Conservation (phyloP, 352 stramenopile genomes). For the Phytopythium oedochilum region DNA sequence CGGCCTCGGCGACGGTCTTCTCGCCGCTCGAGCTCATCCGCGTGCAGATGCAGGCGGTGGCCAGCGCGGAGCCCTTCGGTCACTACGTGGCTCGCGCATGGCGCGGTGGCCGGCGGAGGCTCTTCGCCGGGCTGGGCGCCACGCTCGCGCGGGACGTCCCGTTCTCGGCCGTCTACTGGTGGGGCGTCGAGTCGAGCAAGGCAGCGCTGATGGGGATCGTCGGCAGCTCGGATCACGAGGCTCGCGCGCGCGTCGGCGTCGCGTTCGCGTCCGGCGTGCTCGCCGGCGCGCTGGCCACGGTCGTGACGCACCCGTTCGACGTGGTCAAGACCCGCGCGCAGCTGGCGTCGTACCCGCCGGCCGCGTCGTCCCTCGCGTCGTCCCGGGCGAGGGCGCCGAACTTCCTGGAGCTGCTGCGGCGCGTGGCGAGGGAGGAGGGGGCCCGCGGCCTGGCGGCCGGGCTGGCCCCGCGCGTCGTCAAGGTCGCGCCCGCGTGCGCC, state of each 20-base stretch:
- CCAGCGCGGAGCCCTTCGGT: conserved; percentile 46
- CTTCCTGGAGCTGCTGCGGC: conserved; percentile 36
- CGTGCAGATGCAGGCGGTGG: conserved; percentile 78
- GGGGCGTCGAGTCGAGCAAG: conserved; percentile 86
- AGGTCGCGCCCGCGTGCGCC: conserved; percentile 69
- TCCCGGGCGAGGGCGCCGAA: conserved; percentile 7
- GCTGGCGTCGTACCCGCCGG: conserved; percentile 45
- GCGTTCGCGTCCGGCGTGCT: conserved; percentile 83
- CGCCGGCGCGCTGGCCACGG: conserved; percentile 81
- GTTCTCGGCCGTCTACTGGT: conserved; percentile 94
- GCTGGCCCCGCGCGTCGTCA: conserved; percentile 50
- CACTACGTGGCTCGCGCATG: conserved; percentile 35
- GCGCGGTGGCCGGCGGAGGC: conserved; percentile 28
- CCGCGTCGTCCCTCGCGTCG: conserved; percentile 2
- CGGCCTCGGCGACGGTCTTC: conserved; percentile 61
- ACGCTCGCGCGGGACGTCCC: conserved; percentile 94
- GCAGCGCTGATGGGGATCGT: conserved; percentile 26
- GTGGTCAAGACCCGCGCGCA: conserved; percentile 93
- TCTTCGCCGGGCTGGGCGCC: conserved; percentile 77
- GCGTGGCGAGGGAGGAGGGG: conserved; percentile 44
- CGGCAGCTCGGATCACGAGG: conserved; percentile 10
- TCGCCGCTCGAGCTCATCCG: conserved; percentile 85
- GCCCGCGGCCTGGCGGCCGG: conserved; percentile 37
- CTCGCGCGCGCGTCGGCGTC: conserved; percentile 36
- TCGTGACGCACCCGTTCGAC: conserved; percentile 93